These are phyloP conservation scores for Barbarea vulgaris DNA, from an alignment of 345 rosid genomes.

Conservation along the genomic window DNA sequence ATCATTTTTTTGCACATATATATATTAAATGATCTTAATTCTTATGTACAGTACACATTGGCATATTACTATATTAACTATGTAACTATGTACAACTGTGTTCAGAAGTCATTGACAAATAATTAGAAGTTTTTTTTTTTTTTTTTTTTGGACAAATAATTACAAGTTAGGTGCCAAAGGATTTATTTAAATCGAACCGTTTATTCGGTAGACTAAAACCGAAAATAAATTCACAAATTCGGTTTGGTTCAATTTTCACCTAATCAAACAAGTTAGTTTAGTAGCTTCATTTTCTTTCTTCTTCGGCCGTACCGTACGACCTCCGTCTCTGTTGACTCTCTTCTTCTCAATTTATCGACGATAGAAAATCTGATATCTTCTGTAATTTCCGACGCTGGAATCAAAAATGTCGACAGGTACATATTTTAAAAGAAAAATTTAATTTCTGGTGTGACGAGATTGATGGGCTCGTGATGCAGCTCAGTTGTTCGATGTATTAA, in stretches of 20 bases:
- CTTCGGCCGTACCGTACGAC: not conserved
- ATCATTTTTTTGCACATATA: not conserved
- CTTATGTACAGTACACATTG: not conserved
- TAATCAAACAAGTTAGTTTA: too few relatives aligned
- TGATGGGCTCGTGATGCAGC: not conserved
- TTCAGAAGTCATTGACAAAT: too few relatives aligned
- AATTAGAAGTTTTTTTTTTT: too few relatives aligned
- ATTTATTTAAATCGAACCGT: not conserved
- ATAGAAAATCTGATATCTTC: not conserved
- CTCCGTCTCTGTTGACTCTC: conserved; percentile 3
- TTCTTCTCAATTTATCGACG: conserved; percentile 4
- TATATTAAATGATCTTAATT: not conserved
- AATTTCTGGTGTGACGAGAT: not conserved
- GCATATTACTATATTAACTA: too few relatives aligned
- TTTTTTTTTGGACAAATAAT: too few relatives aligned
- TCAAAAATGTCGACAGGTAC: conserved; percentile 27
- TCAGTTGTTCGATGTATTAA: conserved; percentile 40
- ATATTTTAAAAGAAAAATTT: not conserved
- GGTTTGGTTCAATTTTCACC: not conserved
- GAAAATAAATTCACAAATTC: not conserved
- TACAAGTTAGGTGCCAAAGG: too few relatives aligned
- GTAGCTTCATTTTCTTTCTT: too few relatives aligned
- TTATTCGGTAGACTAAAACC: not conserved
- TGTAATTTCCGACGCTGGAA: not conserved
- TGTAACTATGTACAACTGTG: too few relatives aligned